These are phyloP conservation scores for Fusarium sp. DNA, from an alignment of 2,329 filamentous ascomycete species.

Conservation along the genomic window DNA sequence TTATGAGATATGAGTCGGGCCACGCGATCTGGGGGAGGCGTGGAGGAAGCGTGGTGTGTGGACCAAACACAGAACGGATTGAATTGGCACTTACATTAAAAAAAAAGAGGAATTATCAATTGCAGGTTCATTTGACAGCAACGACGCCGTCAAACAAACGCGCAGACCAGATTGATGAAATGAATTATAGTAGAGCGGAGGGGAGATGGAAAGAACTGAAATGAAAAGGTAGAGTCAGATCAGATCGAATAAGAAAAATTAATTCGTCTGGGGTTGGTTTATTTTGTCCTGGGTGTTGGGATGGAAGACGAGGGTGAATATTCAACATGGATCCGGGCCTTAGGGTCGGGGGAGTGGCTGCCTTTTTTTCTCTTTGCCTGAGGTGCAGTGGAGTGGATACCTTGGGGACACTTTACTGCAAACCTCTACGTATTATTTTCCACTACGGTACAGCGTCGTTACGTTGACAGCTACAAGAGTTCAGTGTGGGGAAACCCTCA, in stretches of 20 bases:
- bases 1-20: conserved; percentile 48
- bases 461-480: conserved; percentile 26
- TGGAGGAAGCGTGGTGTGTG: conserved; percentile 40
- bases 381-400: conserved; percentile 41
- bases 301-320: conserved; percentile 43
- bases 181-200: conserved; percentile 35
- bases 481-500: conserved; percentile 39
- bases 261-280: conserved; percentile 46
- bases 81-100: conserved; percentile 68
- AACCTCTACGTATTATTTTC: neutral
- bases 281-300: neutral
- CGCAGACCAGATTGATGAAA: conserved; percentile 65
- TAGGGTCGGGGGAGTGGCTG: conserved; percentile 47
- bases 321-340: conserved; percentile 41
- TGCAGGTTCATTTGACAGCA: conserved; percentile 99
- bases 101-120: conserved; percentile 68
- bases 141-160: conserved; percentile 88
- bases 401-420: conserved; percentile 8
- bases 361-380: conserved; percentile 51
- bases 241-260: conserved; percentile 41
- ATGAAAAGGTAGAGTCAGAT: conserved; percentile 31
- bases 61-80: conserved; percentile 24
- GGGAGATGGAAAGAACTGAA: conserved; percentile 40
- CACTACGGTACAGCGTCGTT: conserved; percentile 5
- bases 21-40: conserved; percentile 44